These are phyloP conservation scores for Salix brachista DNA, from an alignment of 345 rosid species.

Conservation along the genomic window DNA sequence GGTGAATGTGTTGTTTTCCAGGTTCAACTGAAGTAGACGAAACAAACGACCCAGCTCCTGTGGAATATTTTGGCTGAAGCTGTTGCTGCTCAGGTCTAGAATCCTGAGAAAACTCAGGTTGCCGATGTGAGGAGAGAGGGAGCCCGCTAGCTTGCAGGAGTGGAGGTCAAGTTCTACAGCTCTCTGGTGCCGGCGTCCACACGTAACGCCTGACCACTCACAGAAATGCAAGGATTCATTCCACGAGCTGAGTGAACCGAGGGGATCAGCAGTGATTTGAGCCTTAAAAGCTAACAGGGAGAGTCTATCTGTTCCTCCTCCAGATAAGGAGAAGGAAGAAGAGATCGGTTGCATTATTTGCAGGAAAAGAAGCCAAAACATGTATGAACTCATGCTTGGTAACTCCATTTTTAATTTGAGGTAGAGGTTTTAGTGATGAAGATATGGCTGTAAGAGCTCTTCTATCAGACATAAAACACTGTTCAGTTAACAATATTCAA, in stretches of 20 bases:
- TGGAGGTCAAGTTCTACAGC: neutral
- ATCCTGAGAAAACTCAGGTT: neutral
- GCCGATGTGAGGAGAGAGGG: neutral
- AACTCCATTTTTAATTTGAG: neutral
- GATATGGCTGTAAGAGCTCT: neutral
- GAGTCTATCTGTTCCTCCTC: neutral
- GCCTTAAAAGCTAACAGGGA: conserved; percentile 2
- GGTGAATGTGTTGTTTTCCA: conserved; percentile 16
- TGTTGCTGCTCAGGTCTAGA: conserved; percentile 16
- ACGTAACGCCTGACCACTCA: neutral
- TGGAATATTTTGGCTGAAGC: conserved; percentile 20
- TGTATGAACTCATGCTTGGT: neutral
- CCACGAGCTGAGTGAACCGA: conserved; percentile 7
- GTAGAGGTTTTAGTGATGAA: neutral
- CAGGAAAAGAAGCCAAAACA: neutral
- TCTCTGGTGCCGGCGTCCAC: neutral
- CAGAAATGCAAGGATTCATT: conserved; percentile 6
- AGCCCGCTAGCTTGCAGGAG: neutral
- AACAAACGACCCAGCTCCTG: conserved; percentile 23
- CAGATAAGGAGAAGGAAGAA: neutral
- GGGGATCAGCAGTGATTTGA: neutral
- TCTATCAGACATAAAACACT: too few species aligned
- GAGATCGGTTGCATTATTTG: neutral
- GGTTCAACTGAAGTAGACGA: conserved; percentile 12
- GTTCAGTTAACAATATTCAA: too few species aligned